Evolutionary conservation across 257 asterid genomes (phyloP).

Genomic region (Asclepias syriaca): DNA sequence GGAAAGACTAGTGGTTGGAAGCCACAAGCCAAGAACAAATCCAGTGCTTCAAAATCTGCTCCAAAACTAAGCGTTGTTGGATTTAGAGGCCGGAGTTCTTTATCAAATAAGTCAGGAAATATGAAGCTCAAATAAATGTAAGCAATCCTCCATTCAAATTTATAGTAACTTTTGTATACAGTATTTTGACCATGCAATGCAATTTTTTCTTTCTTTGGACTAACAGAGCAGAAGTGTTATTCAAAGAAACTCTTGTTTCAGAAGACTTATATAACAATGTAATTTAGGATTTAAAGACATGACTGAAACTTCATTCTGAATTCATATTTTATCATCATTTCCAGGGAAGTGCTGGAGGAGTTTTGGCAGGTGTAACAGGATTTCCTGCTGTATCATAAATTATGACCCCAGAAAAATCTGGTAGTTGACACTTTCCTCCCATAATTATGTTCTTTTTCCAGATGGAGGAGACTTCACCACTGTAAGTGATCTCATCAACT

Average conservation of each 20-base stretch:
- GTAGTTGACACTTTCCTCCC: conserved; percentile 87
- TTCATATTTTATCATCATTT: conserved; percentile 20
- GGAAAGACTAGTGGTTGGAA: conserved; percentile 17
- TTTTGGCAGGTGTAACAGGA: conserved; percentile 30
- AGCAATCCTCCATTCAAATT: background rate
- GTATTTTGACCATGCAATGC: background rate
- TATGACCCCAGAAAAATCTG: conserved; percentile 77
- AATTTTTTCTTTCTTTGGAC: background rate
- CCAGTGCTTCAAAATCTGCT: conserved; percentile 29
- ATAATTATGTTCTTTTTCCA: conserved; percentile 77
- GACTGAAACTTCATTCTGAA: background rate
- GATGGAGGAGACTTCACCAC: conserved; percentile 49
- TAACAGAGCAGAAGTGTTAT: background rate
- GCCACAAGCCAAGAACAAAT: conserved; percentile 25
- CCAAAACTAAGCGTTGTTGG: conserved; percentile 83
- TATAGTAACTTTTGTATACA: background rate
- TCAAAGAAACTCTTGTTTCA: background rate
- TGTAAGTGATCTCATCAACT: conserved; percentile 35
- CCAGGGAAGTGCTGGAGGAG: conserved; percentile 43
- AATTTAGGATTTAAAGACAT: background rate
- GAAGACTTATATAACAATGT: background rate
- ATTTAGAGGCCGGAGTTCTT: conserved; percentile 79
- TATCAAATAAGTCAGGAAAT: conserved; percentile 16
- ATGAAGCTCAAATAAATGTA: conserved; percentile 23
- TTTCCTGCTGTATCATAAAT: conserved; percentile 64